phyloP scores from a whole-genome alignment of 106 monocot genomes.

The Apostasia shenzhenica region DNA sequence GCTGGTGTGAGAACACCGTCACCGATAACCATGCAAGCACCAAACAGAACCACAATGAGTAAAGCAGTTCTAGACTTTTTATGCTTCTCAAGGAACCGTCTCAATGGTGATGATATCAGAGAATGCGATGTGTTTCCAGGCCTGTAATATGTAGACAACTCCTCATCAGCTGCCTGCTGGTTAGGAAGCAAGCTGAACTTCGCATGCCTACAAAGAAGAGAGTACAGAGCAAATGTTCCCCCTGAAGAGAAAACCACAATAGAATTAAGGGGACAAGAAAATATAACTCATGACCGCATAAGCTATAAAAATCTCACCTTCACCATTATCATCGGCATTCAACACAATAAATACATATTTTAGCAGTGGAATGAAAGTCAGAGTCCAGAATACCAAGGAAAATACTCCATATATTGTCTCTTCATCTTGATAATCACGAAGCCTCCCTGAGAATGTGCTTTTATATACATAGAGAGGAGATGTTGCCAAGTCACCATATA shows the following conservation, averaged over 20 bases:
- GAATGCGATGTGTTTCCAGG: conserved; percentile 25
- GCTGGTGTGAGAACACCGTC: conserved; percentile 86
- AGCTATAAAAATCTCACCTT: conserved; percentile 43
- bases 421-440: conserved; percentile 57
- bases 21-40: conserved; percentile 90
- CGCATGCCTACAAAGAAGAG: conserved; percentile 87
- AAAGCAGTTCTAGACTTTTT: conserved; percentile 55
- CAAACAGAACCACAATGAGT: conserved; percentile 68
- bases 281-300: not conserved
- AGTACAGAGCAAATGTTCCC: conserved; percentile 88
- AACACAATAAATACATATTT: conserved; percentile 81
- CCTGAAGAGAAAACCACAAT: conserved; percentile 28
- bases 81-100: conserved; percentile 77
- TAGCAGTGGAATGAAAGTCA: conserved; percentile 69
- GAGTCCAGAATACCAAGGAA: conserved; percentile 89
- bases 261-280: not conserved
- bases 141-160: conserved; percentile 76
- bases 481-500: conserved; percentile 86
- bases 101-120: conserved; percentile 38
- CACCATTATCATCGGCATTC: conserved; percentile 92
- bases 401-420: conserved; percentile 68
- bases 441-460: conserved; percentile 62
- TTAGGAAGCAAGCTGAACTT: conserved; percentile 91
- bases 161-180: conserved; percentile 90
- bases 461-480: conserved; percentile 90